Percentiles rank a stretch among this genome's conserved stretches.
Evolutionary conservation across 352 stramenopile species (phyloP).

Genomic region (Globisporangium nodosum): DNA sequence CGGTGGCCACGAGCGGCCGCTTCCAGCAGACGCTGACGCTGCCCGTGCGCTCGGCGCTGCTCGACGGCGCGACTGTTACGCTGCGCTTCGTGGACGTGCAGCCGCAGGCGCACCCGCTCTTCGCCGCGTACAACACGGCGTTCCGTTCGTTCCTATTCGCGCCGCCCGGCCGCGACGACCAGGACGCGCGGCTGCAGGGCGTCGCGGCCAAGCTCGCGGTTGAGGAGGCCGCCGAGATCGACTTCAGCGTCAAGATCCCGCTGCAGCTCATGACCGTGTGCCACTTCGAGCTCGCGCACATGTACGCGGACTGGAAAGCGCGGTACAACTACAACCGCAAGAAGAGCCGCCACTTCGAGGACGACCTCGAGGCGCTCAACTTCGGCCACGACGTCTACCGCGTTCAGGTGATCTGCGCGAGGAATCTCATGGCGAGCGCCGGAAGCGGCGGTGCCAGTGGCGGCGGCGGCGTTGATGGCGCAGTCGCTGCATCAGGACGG

Average conservation of each 20-base stretch:
- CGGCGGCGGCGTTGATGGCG: neutral
- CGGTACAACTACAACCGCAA: slow-evolving; percentile 83
- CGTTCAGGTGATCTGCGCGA: slow-evolving; percentile 58
- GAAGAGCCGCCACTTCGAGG: slow-evolving; percentile 67
- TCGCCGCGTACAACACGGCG: slow-evolving; percentile 36
- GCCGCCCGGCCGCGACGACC: slow-evolving; percentile 47
- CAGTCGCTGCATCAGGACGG: slow-evolving; percentile 4
- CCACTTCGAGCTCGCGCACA: slow-evolving; percentile 61
- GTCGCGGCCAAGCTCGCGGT: slow-evolving; percentile 60
- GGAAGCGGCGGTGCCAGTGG: slow-evolving; percentile 8
- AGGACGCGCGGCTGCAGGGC: slow-evolving; percentile 29
- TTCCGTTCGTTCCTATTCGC: slow-evolving; percentile 68
- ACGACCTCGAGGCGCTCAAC: slow-evolving; percentile 69
- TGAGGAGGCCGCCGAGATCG: slow-evolving; percentile 72
- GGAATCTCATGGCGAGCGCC: slow-evolving; percentile 26
- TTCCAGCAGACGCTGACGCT: slow-evolving; percentile 61
- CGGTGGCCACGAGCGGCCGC: slow-evolving; percentile 51
- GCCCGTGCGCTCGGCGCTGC: slow-evolving; percentile 54
- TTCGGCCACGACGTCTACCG: slow-evolving; percentile 79
- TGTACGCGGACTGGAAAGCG: slow-evolving; percentile 65
- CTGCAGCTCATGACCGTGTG: slow-evolving; percentile 72
- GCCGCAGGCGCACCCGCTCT: slow-evolving; percentile 43
- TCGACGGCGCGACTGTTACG: slow-evolving; percentile 55
- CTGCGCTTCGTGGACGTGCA: slow-evolving; percentile 51
- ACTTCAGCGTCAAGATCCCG: slow-evolving; percentile 76